Conservation (phyloP, 2,329 filamentous ascomycete species). For the Ophiosphaerella korrae region DNA sequence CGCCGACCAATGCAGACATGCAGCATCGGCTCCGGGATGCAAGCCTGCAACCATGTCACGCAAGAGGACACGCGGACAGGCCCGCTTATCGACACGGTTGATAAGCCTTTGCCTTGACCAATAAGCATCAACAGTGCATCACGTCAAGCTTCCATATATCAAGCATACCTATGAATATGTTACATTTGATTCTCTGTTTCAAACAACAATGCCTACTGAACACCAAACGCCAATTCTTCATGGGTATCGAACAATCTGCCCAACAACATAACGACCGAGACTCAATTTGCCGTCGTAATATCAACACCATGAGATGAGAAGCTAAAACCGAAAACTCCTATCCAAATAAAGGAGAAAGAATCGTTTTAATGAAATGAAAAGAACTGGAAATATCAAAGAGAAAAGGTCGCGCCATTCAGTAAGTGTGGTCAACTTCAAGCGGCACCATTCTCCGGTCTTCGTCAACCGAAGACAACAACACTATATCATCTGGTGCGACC, state of each 20-base stretch:
- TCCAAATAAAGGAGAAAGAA: background rate
- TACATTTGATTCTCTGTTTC: background rate
- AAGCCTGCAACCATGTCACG: background rate
- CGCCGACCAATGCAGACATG: background rate
- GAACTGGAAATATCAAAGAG: too few relatives aligned
- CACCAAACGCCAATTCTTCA: background rate
- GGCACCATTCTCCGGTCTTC: background rate
- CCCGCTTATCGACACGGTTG: background rate
- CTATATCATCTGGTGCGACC: conserved; percentile 21
- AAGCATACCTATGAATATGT: background rate
- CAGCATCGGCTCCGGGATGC: background rate
- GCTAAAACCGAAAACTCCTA: background rate
- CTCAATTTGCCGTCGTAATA: background rate
- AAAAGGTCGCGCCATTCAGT: background rate
- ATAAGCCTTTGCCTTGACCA: background rate
- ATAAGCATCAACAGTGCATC: background rate
- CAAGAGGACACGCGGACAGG: conserved; percentile 1
- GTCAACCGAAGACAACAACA: conserved; percentile 6
- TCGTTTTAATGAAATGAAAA: background rate
- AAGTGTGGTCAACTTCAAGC: background rate
- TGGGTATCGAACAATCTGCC: background rate
- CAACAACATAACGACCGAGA: background rate
- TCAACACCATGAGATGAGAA: background rate
- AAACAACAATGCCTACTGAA: background rate
- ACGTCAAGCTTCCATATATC: background rate